Conservation (phyloP, 2,329 filamentous ascomycete genomes). For the Dactylella cylindrospora region DNA sequence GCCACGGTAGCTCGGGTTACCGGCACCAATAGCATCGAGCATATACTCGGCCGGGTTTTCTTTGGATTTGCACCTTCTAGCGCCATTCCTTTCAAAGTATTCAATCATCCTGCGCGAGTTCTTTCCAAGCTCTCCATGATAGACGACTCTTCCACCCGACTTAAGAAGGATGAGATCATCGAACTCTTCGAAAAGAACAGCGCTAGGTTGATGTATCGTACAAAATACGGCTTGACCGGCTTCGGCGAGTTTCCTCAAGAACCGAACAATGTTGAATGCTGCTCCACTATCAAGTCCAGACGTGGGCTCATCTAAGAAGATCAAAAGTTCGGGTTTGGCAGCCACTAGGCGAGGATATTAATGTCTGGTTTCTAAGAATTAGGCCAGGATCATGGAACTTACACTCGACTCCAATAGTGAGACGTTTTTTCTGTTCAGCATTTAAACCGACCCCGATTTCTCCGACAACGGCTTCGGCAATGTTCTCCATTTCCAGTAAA, state of each 20-base stretch:
- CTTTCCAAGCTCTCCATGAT: constrained; percentile 60
- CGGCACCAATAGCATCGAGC: constrained; percentile 64
- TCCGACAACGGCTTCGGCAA: constrained; percentile 67
- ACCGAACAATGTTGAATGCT: constrained; percentile 64
- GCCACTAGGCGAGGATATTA: constrained; percentile 59
- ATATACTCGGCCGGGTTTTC: constrained; percentile 60
- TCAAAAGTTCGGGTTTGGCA: constrained; percentile 62
- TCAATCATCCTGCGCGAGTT: constrained; percentile 57
- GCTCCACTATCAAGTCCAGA: constrained; percentile 63
- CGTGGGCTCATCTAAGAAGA: constrained; percentile 66
- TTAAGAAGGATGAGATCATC: constrained; percentile 61
- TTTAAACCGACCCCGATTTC: constrained; percentile 62
- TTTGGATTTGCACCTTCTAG: constrained; percentile 55
- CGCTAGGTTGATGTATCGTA: constrained; percentile 64
- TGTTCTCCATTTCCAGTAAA: constrained; percentile 67
- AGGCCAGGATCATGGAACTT: background rate
- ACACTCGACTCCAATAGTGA: constrained; percentile 53
- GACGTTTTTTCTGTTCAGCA: constrained; percentile 61
- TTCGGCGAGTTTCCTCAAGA: constrained; percentile 64
- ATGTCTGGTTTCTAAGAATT: background rate
- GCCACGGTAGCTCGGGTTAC: constrained; percentile 62
- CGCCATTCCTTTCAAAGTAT: constrained; percentile 60
- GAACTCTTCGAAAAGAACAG: constrained; percentile 61
- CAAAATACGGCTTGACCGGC: constrained; percentile 63
- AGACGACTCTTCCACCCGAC: constrained; percentile 59